These are phyloP conservation scores for Amaranthus hypochondriacus DNA, from an alignment of 148 eudicot genomes.

Conservation along the genomic window DNA sequence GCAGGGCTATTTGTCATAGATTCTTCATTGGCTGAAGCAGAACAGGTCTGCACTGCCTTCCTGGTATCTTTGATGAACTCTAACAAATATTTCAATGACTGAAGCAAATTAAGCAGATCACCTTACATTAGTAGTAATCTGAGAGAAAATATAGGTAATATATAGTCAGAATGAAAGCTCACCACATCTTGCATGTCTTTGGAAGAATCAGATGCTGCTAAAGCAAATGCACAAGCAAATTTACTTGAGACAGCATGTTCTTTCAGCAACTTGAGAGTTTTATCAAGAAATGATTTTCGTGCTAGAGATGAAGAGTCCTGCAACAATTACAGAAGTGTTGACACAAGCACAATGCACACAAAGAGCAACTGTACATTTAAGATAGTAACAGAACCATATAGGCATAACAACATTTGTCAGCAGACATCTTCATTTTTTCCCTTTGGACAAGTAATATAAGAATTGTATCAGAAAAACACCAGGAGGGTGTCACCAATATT, in stretches of 20 bases:
- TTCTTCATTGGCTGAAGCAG: conserved; percentile 31
- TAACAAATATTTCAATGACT: conserved; percentile 60
- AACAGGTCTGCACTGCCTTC: conserved; percentile 30
- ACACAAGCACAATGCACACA: conserved; percentile 10
- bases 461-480: too few relatives aligned
- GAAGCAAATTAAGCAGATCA: conserved; percentile 24
- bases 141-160: conserved; percentile 3
- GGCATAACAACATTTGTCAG: not conserved
- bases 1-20: conserved; percentile 49
- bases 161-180: conserved; percentile 18
- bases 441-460: too few relatives aligned
- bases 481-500: not conserved
- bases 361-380: not conserved
- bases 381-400: not conserved
- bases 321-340: conserved; percentile 12
- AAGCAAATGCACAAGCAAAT: conserved; percentile 81
- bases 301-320: conserved; percentile 56
- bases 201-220: conserved; percentile 54
- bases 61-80: conserved; percentile 53
- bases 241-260: conserved; percentile 50
- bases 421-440: not conserved
- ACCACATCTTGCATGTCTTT: conserved; percentile 61
- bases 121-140: conserved; percentile 4
- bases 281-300: conserved; percentile 56
- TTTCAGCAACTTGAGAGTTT: conserved; percentile 65